A percentile compares a stretch with the other conserved stretches of the same genome.
These are phyloP conservation scores for Vanderwaltozyma verrucispora DNA, from an alignment of 805 yeast species.

Conservation along the genomic window DNA sequence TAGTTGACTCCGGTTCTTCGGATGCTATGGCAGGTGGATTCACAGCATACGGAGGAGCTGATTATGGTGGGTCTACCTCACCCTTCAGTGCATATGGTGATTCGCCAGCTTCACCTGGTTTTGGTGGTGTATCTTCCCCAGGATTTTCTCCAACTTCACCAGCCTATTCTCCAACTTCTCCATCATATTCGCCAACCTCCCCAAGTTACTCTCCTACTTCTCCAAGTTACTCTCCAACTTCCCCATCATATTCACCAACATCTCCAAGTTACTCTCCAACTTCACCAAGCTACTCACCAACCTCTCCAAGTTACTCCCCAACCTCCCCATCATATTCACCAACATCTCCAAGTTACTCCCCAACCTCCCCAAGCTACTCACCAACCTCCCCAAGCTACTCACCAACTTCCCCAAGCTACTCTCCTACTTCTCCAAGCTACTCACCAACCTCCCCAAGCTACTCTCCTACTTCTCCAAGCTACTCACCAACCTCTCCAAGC, in stretches of 20 bases:
- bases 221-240: slow-evolving; percentile 61
- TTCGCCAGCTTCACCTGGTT: slow-evolving; percentile 52
- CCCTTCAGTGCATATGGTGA: slow-evolving; percentile 40
- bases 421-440: slow-evolving; percentile 54
- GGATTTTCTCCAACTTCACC: slow-evolving; percentile 72
- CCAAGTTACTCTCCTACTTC: slow-evolving; percentile 72
- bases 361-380: slow-evolving; percentile 70
- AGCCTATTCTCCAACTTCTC: slow-evolving; percentile 71
- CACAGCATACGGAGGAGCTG: slow-evolving; percentile 79
- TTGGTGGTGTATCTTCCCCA: slow-evolving; percentile 50
- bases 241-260: slow-evolving; percentile 72
- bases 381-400: slow-evolving; percentile 69
- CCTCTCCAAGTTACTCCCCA: slow-evolving; percentile 65
- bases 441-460: slow-evolving; percentile 68
- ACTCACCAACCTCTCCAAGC: slow-evolving; percentile 70
- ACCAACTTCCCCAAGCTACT: slow-evolving; percentile 60
- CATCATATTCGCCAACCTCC: slow-evolving; percentile 70
- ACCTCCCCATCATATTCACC: slow-evolving; percentile 71
- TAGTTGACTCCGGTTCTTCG: slow-evolving; percentile 73
- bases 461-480: slow-evolving; percentile 56
- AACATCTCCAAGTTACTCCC: slow-evolving; percentile 54
- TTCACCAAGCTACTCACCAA: slow-evolving; percentile 62
- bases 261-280: slow-evolving; percentile 77
- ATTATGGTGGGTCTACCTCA: slow-evolving; percentile 48
- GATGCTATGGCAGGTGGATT: slow-evolving; percentile 74